Conservation (phyloP, 2,329 filamentous ascomycete genomes). For the Penicillium sp. region DNA sequence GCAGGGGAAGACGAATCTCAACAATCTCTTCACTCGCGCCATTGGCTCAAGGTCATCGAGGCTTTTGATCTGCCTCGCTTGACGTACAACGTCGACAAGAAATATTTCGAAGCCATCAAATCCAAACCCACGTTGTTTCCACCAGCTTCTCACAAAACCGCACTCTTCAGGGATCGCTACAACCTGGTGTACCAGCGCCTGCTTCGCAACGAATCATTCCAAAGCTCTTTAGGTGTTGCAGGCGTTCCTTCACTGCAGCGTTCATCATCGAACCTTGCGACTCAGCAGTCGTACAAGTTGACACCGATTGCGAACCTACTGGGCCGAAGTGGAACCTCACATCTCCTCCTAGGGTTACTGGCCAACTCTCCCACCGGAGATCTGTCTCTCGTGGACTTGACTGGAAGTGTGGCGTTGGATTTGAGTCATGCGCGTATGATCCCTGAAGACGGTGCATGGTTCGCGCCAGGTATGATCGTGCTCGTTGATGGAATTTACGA, state of each 20-base stretch:
- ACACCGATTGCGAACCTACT: conserved; percentile 74
- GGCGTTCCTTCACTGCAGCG: conserved; percentile 53
- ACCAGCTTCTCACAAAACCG: conserved; percentile 72
- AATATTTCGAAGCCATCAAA: conserved; percentile 76
- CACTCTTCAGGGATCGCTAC: conserved; percentile 82
- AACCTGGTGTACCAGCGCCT: conserved; percentile 89
- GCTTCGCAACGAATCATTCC: conserved; percentile 88
- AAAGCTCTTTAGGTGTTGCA: conserved; percentile 67
- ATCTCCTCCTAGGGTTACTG: conserved; percentile 82
- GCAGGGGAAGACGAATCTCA: conserved; percentile 55
- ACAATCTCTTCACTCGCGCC: conserved; percentile 65
- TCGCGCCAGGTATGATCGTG: conserved; percentile 92
- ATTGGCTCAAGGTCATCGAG: conserved; percentile 77
- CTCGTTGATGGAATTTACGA: conserved; percentile 95
- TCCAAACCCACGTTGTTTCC: conserved; percentile 69
- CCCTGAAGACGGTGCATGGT: conserved; percentile 84
- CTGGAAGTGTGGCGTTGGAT: conserved; percentile 81
- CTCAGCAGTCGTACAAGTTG: conserved; percentile 72
- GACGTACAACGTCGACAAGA: conserved; percentile 58
- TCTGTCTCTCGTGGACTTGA: conserved; percentile 78
- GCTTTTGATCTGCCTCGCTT: conserved; percentile 75
- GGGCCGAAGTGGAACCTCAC: conserved; percentile 75
- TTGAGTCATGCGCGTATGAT: conserved; percentile 74
- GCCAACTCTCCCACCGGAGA: conserved; percentile 74
- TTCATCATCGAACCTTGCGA: conserved; percentile 53